Evolutionary conservation across 192 early-diverging fungal species (phyloP).

Genomic region (Thoreauomyces humboldtii): DNA sequence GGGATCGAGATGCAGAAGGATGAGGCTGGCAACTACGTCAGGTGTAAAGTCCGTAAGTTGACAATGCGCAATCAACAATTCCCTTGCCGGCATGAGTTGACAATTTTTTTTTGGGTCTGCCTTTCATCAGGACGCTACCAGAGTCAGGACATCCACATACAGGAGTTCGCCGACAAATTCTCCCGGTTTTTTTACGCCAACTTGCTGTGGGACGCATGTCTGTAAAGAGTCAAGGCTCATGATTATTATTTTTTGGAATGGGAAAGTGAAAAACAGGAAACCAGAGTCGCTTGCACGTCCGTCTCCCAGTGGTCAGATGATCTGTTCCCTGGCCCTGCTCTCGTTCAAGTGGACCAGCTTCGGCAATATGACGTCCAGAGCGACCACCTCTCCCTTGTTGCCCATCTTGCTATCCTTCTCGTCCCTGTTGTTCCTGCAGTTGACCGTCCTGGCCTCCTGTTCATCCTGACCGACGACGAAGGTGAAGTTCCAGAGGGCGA

Average conservation of each 20-base stretch:
- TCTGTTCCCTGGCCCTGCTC: conserved; percentile 23
- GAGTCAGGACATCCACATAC: conserved; percentile 13
- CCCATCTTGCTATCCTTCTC: conserved; percentile 29
- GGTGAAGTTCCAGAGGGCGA: conserved; percentile 92
- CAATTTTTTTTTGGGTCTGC: background rate
- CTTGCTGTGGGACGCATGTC: conserved; percentile 21
- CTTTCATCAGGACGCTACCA: conserved; percentile 14
- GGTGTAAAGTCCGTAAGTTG: conserved; percentile 24
- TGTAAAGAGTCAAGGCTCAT: too few species aligned
- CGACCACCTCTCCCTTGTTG: conserved; percentile 64
- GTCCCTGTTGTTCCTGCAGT: conserved; percentile 88
- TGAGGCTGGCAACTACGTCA: conserved; percentile 2
- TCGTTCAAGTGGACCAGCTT: conserved; percentile 71
- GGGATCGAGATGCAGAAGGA: conserved; percentile 21
- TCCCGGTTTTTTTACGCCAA: conserved; percentile 28
- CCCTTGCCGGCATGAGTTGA: too few species aligned
- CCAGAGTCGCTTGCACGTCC: too few species aligned
- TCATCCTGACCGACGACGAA: conserved; percentile 92
- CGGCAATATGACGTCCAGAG: conserved; percentile 66
- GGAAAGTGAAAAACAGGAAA: too few species aligned
- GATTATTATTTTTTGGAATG: too few species aligned
- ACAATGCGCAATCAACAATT: too few species aligned
- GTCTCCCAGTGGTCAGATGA: too few species aligned
- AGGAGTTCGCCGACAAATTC: conserved; percentile 28
- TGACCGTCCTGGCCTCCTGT: conserved; percentile 71